Conservation (phyloP, 208 protist species). For the Leishmania tarentolae region DNA sequence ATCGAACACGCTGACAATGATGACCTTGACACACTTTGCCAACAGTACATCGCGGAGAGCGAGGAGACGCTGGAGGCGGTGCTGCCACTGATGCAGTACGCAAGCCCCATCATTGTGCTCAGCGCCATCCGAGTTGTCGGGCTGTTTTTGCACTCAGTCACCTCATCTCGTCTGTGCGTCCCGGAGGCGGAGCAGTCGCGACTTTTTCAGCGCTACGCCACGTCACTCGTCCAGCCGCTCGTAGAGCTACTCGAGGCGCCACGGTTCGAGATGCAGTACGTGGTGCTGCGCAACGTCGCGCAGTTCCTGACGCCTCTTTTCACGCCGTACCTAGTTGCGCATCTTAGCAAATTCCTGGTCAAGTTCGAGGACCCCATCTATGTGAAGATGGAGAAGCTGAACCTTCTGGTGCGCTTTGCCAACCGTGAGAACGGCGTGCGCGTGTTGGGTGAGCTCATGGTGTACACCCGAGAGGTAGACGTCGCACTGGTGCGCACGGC, state of each 20-base stretch:
- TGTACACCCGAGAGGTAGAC: constrained; percentile 95
- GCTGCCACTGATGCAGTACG: constrained; percentile 92
- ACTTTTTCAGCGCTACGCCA: constrained; percentile 49
- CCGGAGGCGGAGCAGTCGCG: constrained; percentile 23
- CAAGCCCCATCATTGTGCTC: constrained; percentile 96
- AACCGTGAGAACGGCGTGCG: constrained; percentile 86
- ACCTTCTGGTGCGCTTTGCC: constrained; percentile 96
- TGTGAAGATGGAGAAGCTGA: constrained; percentile 99
- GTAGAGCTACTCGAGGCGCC: constrained; percentile 71
- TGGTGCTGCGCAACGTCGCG: constrained; percentile 97
- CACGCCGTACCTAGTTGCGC: constrained; percentile 64
- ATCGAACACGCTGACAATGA: constrained; percentile 5
- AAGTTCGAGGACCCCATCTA: constrained; percentile 99
- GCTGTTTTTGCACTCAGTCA: constrained; percentile 52
- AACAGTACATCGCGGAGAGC: constrained; percentile 18
- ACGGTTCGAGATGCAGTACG: constrained; percentile 96
- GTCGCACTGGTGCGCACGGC: constrained; percentile 96
- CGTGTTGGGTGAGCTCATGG: constrained; percentile 94
- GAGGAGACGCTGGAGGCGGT: constrained; percentile 94
- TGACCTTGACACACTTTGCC: constrained; percentile 7
- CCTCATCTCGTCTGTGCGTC: constrained; percentile 20
- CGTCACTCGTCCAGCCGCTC: constrained; percentile 92
- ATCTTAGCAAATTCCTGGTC: constrained; percentile 95
- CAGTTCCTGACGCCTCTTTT: constrained; percentile 91
- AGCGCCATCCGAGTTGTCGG: constrained; percentile 91